Evolutionary conservation across 176 grass and related monocot species (phyloP).

Genomic region (Oropetium thomaeum): DNA sequence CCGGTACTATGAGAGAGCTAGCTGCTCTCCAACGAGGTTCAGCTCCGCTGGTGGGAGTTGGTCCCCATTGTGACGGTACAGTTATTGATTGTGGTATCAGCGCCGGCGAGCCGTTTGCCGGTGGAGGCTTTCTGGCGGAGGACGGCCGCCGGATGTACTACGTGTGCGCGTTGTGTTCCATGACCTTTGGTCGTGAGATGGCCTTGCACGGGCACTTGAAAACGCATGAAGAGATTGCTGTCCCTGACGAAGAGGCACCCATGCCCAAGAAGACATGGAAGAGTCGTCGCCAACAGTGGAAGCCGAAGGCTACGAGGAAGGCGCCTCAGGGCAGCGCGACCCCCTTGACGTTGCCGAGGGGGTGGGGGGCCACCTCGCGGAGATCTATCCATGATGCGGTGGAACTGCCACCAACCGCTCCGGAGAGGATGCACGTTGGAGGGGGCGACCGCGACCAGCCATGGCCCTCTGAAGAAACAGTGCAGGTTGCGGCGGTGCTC

Average conservation of each 20-base stretch:
- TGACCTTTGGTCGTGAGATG: background rate
- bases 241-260: background rate
- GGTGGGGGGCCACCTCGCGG: background rate
- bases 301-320: background rate
- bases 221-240: fast-evolving
- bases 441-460: background rate
- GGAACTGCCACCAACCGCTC: background rate
- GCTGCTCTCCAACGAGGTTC: background rate
- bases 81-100: background rate
- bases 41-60: background rate
- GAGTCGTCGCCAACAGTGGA: background rate
- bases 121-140: fast-evolving
- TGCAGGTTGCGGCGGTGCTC: background rate
- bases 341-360: too few species aligned
- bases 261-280: background rate
- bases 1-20: background rate
- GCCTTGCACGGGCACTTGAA: background rate
- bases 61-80: background rate
- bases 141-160: too few species aligned
- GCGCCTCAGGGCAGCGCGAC: background rate
- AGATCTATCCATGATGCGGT: background rate
- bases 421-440: background rate
- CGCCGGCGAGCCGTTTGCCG: background rate
- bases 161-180: background rate
- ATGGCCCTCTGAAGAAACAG: background rate